Evolutionary conservation across 148 eudicot species (phyloP).

Genomic region (Spergularia bocconei): DNA sequence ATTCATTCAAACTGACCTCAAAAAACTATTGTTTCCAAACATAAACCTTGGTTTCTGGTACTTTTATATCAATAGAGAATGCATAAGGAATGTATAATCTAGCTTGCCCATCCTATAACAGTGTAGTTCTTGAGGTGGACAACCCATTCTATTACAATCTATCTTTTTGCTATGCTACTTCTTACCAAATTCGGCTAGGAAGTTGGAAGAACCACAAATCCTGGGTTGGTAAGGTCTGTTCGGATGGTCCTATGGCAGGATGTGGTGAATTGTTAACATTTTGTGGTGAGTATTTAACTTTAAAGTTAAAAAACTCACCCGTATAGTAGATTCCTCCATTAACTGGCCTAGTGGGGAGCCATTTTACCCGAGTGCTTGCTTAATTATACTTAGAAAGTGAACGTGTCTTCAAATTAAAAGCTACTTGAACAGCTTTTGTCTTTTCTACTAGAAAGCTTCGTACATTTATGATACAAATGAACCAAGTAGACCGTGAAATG

Average conservation of each 20-base stretch:
- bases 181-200: too few relatives aligned
- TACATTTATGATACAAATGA: not conserved
- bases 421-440: not conserved
- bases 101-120: not conserved
- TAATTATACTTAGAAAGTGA: not conserved
- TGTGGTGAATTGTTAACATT: not conserved
- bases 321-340: not conserved
- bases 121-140: not conserved
- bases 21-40: not conserved
- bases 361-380: not conserved
- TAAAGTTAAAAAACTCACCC: not conserved
- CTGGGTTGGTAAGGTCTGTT: not conserved
- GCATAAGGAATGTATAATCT: not conserved
- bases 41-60: not conserved
- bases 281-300: not conserved
- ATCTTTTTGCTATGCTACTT: not conserved
- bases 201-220: not conserved
- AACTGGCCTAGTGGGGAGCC: not conserved
- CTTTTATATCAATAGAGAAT: too few relatives aligned
- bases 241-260: not conserved
- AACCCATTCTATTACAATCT: not conserved
- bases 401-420: not conserved
- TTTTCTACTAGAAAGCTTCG: too few relatives aligned
- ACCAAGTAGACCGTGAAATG: not conserved
- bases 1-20: too few relatives aligned